Evolutionary conservation across 352 stramenopile genomes (phyloP).

Genomic region (Globisporangium canariense): DNA sequence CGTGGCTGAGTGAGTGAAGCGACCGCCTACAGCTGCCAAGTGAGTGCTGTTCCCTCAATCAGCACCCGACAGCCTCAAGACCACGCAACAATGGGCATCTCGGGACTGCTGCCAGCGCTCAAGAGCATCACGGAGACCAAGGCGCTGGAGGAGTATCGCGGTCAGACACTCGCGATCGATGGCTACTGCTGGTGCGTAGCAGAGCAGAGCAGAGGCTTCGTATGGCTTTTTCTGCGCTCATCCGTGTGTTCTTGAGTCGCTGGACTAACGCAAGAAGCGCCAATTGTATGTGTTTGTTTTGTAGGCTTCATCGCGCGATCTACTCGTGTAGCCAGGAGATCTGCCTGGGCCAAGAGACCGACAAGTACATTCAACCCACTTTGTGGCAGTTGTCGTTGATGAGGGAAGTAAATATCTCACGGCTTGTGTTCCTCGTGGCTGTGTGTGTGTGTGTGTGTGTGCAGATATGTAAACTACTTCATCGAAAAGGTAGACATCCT

Average conservation of each 20-base stretch:
- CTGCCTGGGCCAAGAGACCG: slow-evolving; percentile 59
- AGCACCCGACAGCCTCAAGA: background rate
- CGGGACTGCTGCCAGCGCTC: slow-evolving; percentile 59
- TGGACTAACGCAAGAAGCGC: background rate
- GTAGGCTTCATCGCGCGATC: slow-evolving; percentile 77
- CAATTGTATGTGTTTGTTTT: background rate
- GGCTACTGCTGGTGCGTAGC: slow-evolving; percentile 75
- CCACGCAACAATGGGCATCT: slow-evolving; percentile 43
- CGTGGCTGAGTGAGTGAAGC: background rate
- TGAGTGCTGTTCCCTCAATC: background rate
- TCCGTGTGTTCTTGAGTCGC: background rate
- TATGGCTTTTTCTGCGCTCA: background rate
- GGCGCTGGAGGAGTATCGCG: slow-evolving; percentile 48
- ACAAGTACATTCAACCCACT: slow-evolving; percentile 42
- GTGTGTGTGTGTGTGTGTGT: background rate
- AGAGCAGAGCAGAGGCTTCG: background rate
- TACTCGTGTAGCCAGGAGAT: slow-evolving; percentile 75
- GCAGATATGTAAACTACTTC: slow-evolving; percentile 79
- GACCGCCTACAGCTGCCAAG: no score
- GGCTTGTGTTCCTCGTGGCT: background rate
- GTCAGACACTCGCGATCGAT: slow-evolving; percentile 71
- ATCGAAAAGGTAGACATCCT: slow-evolving; percentile 58
- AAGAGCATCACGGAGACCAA: slow-evolving; percentile 76
- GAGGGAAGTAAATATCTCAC: background rate
- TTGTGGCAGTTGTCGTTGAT: background rate